Base-by-base conservation (phyloP, 345 rosid genomes). In the Populus nigra region DNA sequence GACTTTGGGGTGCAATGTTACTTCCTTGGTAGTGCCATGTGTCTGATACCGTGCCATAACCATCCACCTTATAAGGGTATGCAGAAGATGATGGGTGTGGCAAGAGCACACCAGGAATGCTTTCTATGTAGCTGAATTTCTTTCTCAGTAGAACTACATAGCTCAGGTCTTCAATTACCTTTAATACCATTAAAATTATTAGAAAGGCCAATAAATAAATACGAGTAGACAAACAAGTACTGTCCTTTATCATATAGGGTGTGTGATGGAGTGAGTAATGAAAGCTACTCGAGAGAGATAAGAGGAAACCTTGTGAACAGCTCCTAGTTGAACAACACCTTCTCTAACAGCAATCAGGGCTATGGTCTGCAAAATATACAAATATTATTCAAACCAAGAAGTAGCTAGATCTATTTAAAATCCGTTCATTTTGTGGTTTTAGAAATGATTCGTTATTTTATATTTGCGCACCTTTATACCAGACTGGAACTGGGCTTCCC, bases 401-500 rank as follows among this genome's bases (percentile, higher is more conserved):
- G 23, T 8, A 65, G 45, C 23, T 62, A 75, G 78, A 79, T 78
- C 66, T 25, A 62, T 25, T 39, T 35, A 35, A 68, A 69, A 11
- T 47, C 27, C 63, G 45, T 65, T 8, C 20, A 5, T 63, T 61
- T n/a, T 23, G 50, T 8, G 6, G 13, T 16, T 3, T 6, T 76
- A 47, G 18, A 47, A 12, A 47, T 47, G 50, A 47, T 13, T 39
- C 4, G 45, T 27, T 43, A 20, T 53, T 38, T 17, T 47, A 16
- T 25, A 38, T 20, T 39, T 18, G 12, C 33, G 10, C 85, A 95
- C 99, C 94, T 95, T 89, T 80, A 95, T 89, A 29, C 99, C 99
- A 71, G 94, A 89, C 82, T 89, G 98, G 85, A 95, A 95, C 89
- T 95, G 99, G 68, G 98, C 98, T 83, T 93, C 99, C 99, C 99